A percentile compares a stretch with the other conserved stretches of the same genome.
Evolutionary conservation across 345 rosid genomes (phyloP).

Genomic region (Pelargonium nanum): DNA sequence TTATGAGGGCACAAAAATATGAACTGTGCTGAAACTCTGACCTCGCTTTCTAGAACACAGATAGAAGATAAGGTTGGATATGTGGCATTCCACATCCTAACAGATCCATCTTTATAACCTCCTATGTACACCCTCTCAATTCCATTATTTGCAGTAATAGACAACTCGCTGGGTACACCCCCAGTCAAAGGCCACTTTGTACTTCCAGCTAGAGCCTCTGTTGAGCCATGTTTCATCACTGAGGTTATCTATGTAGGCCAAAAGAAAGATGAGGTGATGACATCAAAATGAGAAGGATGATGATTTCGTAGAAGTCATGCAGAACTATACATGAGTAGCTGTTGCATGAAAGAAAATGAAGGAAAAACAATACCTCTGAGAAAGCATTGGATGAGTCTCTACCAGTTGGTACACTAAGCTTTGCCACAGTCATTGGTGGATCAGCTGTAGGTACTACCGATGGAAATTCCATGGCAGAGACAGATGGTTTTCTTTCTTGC

Average conservation of each 20-base stretch:
- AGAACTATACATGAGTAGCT: constrained; percentile 2
- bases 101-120: constrained; percentile 62
- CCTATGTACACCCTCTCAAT: constrained; percentile 42
- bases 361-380: constrained; percentile 30
- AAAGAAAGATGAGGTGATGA: no score
- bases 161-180: constrained; percentile 39
- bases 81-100: constrained; percentile 53
- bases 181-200: constrained; percentile 57
- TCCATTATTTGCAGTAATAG: constrained; percentile 21
- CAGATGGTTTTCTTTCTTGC: constrained; percentile 32
- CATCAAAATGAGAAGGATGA: not conserved
- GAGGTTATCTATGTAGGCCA: constrained; percentile 19
- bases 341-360: constrained; percentile 7
- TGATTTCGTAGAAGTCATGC: not conserved
- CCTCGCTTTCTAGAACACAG: constrained; percentile 35
- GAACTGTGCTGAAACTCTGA: constrained; percentile 12
- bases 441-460: constrained; percentile 33
- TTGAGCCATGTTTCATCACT: constrained; percentile 15
- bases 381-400: constrained; percentile 31
- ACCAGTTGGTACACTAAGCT: constrained; percentile 22
- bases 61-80: constrained; percentile 30
- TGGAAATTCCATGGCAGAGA: constrained; percentile 35
- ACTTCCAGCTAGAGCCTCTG: constrained; percentile 13
- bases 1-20: not conserved
- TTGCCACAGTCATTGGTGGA: constrained; percentile 42